Percentiles rank a stretch among this genome's conserved stretches.
Evolutionary conservation across 768 basidiomycete species (phyloP).

Genomic region (Termitomyces sp.): DNA sequence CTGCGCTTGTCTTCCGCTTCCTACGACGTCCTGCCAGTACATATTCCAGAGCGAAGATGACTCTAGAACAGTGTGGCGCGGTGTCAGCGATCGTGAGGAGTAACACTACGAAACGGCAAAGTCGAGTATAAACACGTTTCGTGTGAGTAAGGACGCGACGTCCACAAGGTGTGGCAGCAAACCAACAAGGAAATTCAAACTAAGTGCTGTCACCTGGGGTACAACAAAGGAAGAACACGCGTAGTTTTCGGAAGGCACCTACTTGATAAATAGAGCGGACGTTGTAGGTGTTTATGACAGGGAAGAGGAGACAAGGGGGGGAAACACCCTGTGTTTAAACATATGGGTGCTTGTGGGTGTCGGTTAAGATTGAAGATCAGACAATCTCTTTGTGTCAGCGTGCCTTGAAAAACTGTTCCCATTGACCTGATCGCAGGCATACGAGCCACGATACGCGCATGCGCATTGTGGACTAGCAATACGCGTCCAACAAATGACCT

Average conservation of each 20-base stretch:
- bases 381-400: constrained; percentile 5
- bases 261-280: neutral
- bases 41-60: neutral
- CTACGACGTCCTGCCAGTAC: neutral
- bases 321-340: neutral
- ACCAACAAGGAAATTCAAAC: neutral
- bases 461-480: too few relatives aligned
- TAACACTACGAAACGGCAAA: neutral
- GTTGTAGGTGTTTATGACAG: neutral
- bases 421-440: neutral
- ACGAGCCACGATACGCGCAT: neutral
- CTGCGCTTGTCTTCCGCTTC: neutral
- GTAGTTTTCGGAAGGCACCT: neutral
- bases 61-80: constrained; percentile 2
- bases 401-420: neutral
- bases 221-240: neutral
- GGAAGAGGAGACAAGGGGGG: neutral
- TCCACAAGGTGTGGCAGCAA: neutral
- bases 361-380: neutral
- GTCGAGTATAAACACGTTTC: neutral
- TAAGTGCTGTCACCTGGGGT: neutral
- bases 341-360: constrained; percentile 10
- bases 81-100: neutral
- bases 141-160: neutral
- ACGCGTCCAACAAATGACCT: neutral